Conservation (phyloP, 2,329 filamentous ascomycete species). For the Fusarium sambucinum region DNA sequence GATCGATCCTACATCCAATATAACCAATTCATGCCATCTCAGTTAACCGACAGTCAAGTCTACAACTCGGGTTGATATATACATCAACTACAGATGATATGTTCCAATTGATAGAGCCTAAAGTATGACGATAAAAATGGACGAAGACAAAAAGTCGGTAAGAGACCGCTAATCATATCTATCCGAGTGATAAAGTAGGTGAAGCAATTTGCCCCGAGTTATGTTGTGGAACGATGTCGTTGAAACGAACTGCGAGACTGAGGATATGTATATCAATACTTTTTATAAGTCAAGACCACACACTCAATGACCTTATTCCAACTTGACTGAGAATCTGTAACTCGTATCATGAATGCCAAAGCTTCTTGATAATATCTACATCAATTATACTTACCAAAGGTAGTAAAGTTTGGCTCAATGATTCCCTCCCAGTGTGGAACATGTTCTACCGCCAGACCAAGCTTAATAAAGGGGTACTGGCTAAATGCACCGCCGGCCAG, state of each 20-base stretch:
- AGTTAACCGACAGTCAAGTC: neutral
- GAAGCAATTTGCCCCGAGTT: constrained; percentile 1
- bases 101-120: neutral
- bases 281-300: neutral
- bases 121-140: neutral
- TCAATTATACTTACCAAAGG: neutral
- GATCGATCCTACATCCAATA: neutral
- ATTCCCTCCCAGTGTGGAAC: neutral
- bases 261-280: neutral
- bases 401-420: neutral
- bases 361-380: neutral
- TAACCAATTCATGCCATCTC: neutral
- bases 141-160: constrained; percentile 4
- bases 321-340: neutral
- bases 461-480: neutral
- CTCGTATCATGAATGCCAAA: neutral
- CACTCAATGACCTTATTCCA: neutral
- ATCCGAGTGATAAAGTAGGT: neutral
- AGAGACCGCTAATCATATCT: neutral
- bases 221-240: neutral
- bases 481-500: constrained; percentile 4
- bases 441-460: neutral
- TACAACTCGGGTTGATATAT: neutral
- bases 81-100: neutral
- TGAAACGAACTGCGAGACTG: constrained; percentile 21